Evolutionary conservation across 371 early-diverging fungal species (phyloP), one percentile per base, ranked within the genome.

Genomic region (Nematocida displodere): DNA sequence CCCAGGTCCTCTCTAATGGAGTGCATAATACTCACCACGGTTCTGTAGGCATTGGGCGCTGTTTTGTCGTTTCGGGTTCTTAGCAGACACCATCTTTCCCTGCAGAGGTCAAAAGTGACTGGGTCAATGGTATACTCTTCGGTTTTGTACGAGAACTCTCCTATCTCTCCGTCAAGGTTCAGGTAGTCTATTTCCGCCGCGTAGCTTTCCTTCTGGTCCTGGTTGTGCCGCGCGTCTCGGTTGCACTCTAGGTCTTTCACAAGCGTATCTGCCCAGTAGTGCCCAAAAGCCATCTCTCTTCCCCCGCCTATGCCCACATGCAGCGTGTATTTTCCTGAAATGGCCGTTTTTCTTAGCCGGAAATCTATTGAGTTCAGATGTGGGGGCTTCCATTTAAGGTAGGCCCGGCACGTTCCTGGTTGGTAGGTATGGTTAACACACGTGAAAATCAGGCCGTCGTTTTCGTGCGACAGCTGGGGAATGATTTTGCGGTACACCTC

Each of bases 321-420:
- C 5, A 78, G 56, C 1, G 22, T 26, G 44, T 78, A 78, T 15
- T 76, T 11, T 13, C 42, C 37, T 22, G 44, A 49, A 11, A 54
- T 13, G 2, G 15, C 11, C 2, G 66, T 37, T 17, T 48, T 44
- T 15, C 80, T 47, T 8, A 89, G 82, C 68, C 85, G 86, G 65
- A 97, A 94, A 80, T 98, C 98, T 13, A 95, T 87, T 0, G 97
- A 92, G 82, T 97, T 97, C 77, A 95, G 91, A 63, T 90, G 87
- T 11, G 93, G 88, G 11, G 97, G 95, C 79, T 97, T 98, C 98
- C 98, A 98, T 85, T 98, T 98, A 36, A 95, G 82, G 89, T 93
- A 92, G 75, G 88, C 89, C 7, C 86, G 76, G 62, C 91, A 90
- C 1, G 93, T 92, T 37, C 94, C 94, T 7, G 87, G 79, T 0